phyloP scores from a whole-genome alignment of 306 rosid genomes.

The Trichosanthes truncata region DNA sequence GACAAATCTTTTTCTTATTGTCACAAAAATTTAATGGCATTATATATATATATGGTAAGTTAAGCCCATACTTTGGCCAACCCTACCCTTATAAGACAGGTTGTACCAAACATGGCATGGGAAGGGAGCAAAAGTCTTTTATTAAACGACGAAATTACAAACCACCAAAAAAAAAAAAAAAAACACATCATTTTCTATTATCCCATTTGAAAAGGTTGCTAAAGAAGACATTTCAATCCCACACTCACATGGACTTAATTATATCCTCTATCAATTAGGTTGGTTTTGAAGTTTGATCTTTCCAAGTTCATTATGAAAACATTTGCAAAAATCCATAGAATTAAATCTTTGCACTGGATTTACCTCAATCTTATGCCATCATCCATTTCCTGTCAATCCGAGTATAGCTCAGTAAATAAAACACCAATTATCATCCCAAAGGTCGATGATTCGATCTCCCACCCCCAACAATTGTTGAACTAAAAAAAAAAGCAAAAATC shows the following conservation, averaged over 20 bases:
- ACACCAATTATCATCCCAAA: too few species aligned
- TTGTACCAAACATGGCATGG: background rate
- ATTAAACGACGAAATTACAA: background rate
- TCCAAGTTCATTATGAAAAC: background rate
- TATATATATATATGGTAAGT: background rate
- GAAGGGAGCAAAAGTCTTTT: background rate
- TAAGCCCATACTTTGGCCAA: background rate
- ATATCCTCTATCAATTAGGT: background rate
- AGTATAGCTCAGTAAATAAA: too few species aligned
- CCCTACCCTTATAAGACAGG: background rate
- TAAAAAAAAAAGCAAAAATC: too few species aligned
- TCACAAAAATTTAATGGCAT: too few species aligned
- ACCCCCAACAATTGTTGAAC: too few species aligned
- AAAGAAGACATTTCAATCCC: background rate
- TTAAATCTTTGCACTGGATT: background rate
- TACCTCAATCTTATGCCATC: background rate
- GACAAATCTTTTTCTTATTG: background rate
- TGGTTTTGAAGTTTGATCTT: background rate
- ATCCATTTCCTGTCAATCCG: background rate
- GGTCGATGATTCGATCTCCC: too few species aligned
- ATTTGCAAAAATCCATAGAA: background rate
- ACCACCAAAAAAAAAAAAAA: background rate
- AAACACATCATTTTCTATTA: background rate
- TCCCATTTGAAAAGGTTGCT: background rate
- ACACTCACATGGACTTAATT: background rate